These are phyloP conservation scores for Phytophthora macrochlamydospora DNA, from an alignment of 352 stramenopile genomes.

Conservation along the genomic window DNA sequence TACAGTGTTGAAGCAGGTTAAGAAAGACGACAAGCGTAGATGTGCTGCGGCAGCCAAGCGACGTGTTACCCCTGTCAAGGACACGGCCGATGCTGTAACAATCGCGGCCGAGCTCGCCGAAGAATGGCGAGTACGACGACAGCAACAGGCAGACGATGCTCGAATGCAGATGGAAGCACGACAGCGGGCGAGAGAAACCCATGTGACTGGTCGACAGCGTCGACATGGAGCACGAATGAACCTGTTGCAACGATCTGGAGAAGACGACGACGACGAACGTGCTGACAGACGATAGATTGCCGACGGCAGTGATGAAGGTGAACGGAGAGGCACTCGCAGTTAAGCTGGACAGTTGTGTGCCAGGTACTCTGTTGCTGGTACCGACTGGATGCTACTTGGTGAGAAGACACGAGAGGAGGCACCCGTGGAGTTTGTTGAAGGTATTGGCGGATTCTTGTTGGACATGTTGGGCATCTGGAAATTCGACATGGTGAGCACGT, in stretches of 20 bases:
- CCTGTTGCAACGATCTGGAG: neutral
- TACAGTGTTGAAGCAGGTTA: neutral
- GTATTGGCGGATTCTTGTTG: neutral
- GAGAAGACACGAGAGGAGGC: neutral
- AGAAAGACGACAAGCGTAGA: neutral
- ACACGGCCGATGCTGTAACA: neutral
- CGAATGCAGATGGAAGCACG: neutral
- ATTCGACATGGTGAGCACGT: neutral
- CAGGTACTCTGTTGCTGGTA: neutral
- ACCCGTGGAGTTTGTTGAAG: neutral
- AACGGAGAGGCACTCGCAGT: neutral
- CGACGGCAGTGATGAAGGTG: neutral
- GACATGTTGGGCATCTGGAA: neutral
- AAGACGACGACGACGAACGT: neutral
- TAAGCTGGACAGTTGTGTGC: neutral
- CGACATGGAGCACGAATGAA: neutral
- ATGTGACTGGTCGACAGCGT: neutral
- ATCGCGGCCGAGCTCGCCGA: neutral
- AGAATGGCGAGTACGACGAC: neutral
- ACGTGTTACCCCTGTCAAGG: neutral
- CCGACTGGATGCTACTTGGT: neutral
- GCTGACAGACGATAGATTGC: neutral
- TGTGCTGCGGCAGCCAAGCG: neutral
- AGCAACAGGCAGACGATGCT: neutral
- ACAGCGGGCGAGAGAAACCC: neutral